Base-by-base conservation (phyloP, 2,329 filamentous ascomycete genomes). In the Fonsecaea pugnacius region DNA sequence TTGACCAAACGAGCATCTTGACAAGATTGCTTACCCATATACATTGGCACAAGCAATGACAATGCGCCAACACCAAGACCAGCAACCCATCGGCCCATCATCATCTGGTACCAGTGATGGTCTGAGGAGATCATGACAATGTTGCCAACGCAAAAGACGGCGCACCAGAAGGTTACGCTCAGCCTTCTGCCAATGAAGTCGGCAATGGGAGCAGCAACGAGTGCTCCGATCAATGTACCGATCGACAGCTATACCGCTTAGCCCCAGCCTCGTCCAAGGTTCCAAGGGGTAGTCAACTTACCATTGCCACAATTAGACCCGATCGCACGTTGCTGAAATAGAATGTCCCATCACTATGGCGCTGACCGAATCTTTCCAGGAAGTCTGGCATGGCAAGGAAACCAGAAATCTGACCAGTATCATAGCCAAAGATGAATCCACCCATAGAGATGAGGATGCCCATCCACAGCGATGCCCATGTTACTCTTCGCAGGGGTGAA, bases 191-290 rank as follows among this genome's bases (percentile, higher is more conserved):
- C 79, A 30, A 79, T 71, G 1, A 74, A 71, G 71, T 82, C 79
- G 7, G 79, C 78, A 32, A 81, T 75, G 78, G 27, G 77, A 84
- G 69, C 78, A 84, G 74, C 85, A 84, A 67, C 80, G 86, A 74
- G 78, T 78, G 60, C 89, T 84, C 73, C 87, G 89, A 69, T 89
- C 83, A 93, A 92, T 71, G 90, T 91, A 77, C 87, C 85, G 73
- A 83, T 85, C 40, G 91, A 93, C 63, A 93, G 85, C 80, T 67
- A 38, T 18, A 38, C n/a, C 35, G 10, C 33, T 53, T 21, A 58
- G 56, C 40, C 38, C n/a, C 5, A 40, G 18, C 50, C 50, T n/a
- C 27, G 33, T 9, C 16, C 27, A 30, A 4, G 12, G 2, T 14
- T 16, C 21, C 2, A 24, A 27, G 27, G 6, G 14, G 18, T 27